Conservation (phyloP, 2,329 filamentous ascomycete genomes). For the Pyrenophora teres region DNA sequence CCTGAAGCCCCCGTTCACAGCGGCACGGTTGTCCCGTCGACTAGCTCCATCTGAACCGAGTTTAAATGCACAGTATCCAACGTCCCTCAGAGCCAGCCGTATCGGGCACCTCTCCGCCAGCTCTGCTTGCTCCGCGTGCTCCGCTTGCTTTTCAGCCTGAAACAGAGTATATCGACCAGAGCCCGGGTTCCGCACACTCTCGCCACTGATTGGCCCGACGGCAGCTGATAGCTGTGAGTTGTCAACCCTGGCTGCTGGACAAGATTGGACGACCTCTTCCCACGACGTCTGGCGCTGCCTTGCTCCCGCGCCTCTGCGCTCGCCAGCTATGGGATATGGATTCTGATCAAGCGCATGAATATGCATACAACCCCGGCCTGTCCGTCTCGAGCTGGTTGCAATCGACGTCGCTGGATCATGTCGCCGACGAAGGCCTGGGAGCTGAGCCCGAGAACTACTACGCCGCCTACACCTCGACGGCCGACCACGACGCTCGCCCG, state of each 20-base stretch:
- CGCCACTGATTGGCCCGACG: conserved; percentile 5
- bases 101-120: conserved; percentile 8
- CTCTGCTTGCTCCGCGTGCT: background rate
- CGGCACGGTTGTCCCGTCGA: conserved; percentile 12
- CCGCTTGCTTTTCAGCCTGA: conserved; percentile 12
- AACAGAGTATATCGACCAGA: conserved; percentile 5
- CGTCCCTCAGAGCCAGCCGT: conserved; percentile 2
- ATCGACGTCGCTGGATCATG: conserved; percentile 32
- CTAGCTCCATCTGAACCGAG: conserved; percentile 11
- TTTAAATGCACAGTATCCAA: conserved; percentile 4
- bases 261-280: conserved; percentile 13
- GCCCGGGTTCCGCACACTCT: background rate
- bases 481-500: conserved; percentile 14
- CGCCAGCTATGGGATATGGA: conserved; percentile 22
- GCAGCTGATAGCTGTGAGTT: conserved; percentile 4
- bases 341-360: conserved; percentile 17
- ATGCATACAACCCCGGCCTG: conserved; percentile 18
- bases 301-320: conserved; percentile 14
- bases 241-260: conserved; percentile 8
- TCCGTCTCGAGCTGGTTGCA: conserved; percentile 38
- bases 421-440: conserved; percentile 24
- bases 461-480: conserved; percentile 27
- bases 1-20: conserved; percentile 1
- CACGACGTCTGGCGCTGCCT: conserved; percentile 16
- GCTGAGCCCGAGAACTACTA: conserved; percentile 37